Base-by-base conservation (phyloP, 345 rosid genomes). In the Rhizophora mangle region DNA sequence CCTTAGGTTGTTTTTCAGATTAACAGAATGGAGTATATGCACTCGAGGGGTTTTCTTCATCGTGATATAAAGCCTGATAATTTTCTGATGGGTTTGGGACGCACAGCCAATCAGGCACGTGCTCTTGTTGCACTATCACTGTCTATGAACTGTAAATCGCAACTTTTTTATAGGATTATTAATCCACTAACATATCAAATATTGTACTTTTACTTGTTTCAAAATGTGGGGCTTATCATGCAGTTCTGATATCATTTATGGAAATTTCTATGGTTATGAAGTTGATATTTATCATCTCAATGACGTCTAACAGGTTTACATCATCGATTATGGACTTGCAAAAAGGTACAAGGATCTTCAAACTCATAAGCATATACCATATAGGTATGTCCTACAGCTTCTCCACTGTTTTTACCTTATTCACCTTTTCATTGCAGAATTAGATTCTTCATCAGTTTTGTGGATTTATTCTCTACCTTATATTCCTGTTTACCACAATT, bases 331-430 rank as follows among this genome's bases (percentile, higher is more conserved):
- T 52, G 79, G 79, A 15, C 79, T 75, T 59, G 79, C 79, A 26
- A 75, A 75, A 61, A 75, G 70, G 63, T 75, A 65, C 32, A 59
- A 69, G 71, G 79, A 75, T 65, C 70, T 70, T 52, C 79, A 70
- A 59, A 75, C 79, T 64, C 79, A 70, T 54, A 75, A 75, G 71
- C 79, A 75, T 60, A 75, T 75, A 65, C 79, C 79, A 34, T 75
- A 75, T 49, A 64, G 79, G 79, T 75, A 65, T 30, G 9, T 2
- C 20, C 31, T 47, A 26, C 34, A 16, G 16, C 56, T 60, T 58
- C 63, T 31, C 37, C 46, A n/a, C 32, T 31, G 32, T 31, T 61
- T 31, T 61, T 49, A 6, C 55, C 1, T 64, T 51, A 52, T 43
- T 1, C 30, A 26, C 47, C 24, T 19, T 52, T 52, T 52, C 56